These are phyloP conservation scores for Talaromyces islandicus DNA, from an alignment of 2,329 filamentous ascomycete genomes.

Conservation along the genomic window DNA sequence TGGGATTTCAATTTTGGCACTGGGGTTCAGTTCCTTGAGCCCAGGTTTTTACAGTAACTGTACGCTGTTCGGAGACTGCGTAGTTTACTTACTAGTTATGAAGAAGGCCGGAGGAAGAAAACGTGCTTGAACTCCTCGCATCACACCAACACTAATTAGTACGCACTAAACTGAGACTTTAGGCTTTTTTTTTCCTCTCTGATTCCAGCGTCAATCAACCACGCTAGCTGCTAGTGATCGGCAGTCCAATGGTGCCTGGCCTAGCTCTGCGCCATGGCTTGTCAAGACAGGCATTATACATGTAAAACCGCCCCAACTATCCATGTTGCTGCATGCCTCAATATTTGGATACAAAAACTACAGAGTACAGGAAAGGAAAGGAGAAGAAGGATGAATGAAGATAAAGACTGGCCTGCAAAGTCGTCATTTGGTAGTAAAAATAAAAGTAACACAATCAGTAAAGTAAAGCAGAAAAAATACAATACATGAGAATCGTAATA, in stretches of 20 bases:
- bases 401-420: not conserved
- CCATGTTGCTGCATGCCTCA: not conserved
- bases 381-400: not conserved
- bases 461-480: not conserved
- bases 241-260: not conserved
- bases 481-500: not conserved
- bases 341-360: not conserved
- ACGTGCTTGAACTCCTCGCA: too few relatives aligned
- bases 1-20: too few relatives aligned
- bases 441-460: not conserved
- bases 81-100: too few relatives aligned
- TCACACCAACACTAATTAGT: too few relatives aligned
- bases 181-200: too few relatives aligned
- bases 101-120: too few relatives aligned
- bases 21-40: too few relatives aligned
- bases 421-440: not conserved
- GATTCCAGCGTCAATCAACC: not conserved
- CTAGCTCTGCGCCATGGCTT: not conserved
- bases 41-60: too few relatives aligned
- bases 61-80: too few relatives aligned
- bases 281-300: not conserved
- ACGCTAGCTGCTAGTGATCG: not conserved
- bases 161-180: too few relatives aligned
- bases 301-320: not conserved
- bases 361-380: not conserved